A percentile compares a stretch with the other conserved stretches of the same genome.
These are phyloP conservation scores for Cucurbita argyrosperma DNA, from an alignment of 306 rosid species.

Conservation along the genomic window DNA sequence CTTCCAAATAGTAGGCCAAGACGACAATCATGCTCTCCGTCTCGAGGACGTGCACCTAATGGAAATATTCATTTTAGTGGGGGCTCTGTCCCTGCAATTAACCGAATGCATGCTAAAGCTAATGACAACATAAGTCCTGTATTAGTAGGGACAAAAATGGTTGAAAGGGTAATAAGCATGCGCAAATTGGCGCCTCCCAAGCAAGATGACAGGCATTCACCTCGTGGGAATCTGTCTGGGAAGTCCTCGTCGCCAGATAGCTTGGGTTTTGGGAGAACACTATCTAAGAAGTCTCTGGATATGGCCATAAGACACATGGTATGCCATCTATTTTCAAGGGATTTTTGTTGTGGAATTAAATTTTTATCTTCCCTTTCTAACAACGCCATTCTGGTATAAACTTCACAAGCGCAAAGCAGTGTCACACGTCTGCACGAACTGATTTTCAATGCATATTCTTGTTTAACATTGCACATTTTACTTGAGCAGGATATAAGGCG, in stretches of 20 bases:
- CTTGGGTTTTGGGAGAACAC: conserved; percentile 85
- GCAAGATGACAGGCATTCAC: conserved; percentile 70
- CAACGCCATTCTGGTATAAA: too few relatives aligned
- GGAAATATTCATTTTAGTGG: conserved; percentile 59
- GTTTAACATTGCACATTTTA: conserved; percentile 1
- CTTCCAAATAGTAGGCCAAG: conserved; percentile 61
- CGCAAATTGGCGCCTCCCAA: conserved; percentile 79
- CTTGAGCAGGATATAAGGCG: conserved; percentile 70
- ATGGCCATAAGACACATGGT: conserved; percentile 99
- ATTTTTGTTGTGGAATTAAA: neutral
- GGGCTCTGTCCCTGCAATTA: conserved; percentile 78
- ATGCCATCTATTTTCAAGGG: conserved; percentile 8
- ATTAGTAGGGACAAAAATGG: conserved; percentile 80
- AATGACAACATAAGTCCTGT: conserved; percentile 75
- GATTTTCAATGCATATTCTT: neutral
- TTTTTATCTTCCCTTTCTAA: neutral
- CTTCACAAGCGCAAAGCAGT: neutral
- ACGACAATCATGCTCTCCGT: conserved; percentile 91
- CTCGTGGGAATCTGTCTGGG: conserved; percentile 60
- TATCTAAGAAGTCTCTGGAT: conserved; percentile 90
- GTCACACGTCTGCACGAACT: neutral
- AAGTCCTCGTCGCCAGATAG: conserved; percentile 83
- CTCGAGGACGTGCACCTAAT: conserved; percentile 69
- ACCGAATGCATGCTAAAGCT: conserved; percentile 46
- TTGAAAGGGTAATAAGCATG: conserved; percentile 87